Evolutionary conservation across 805 yeast species (phyloP).

Genomic region (Schwanniomyces vanrijiae): DNA sequence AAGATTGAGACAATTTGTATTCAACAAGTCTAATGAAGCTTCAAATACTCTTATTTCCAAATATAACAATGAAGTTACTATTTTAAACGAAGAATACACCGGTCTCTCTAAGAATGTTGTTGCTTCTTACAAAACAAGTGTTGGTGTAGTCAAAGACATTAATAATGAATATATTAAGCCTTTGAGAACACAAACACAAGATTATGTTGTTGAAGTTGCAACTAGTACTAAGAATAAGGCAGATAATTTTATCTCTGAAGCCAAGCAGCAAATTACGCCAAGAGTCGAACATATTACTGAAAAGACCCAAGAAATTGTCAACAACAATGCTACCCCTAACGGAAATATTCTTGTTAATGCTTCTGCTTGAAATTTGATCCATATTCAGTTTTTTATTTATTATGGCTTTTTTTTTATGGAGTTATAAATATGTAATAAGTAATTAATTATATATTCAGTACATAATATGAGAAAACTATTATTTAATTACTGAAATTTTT

Average conservation of each 20-base stretch:
- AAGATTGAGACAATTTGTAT: constrained; percentile 22
- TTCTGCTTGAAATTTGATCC: constrained; percentile 14
- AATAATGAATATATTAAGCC: constrained; percentile 40
- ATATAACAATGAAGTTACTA: constrained; percentile 33
- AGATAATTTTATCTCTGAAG: constrained; percentile 25
- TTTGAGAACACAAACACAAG: constrained; percentile 38
- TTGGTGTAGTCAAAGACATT: constrained; percentile 29
- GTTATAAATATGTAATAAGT: background rate
- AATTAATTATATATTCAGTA: background rate
- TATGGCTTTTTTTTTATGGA: background rate
- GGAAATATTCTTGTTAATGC: constrained; percentile 18
- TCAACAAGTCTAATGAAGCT: constrained; percentile 26
- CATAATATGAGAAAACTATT: background rate
- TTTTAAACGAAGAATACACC: constrained; percentile 12
- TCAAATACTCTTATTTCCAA: constrained; percentile 30
- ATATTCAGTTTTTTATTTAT: background rate
- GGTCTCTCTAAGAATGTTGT: constrained; percentile 21
- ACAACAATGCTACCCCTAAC: constrained; percentile 8
- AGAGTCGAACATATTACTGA: constrained; percentile 10
- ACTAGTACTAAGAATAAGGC: constrained; percentile 34
- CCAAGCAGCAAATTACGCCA: constrained; percentile 16
- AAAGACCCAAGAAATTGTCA: constrained; percentile 9
- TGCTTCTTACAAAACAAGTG: constrained; percentile 36
- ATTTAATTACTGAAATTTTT: constrained; percentile 15
- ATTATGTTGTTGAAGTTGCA: constrained; percentile 37